Conservation (phyloP, 352 stramenopile genomes). For the Phytophthora kernoviae region DNA sequence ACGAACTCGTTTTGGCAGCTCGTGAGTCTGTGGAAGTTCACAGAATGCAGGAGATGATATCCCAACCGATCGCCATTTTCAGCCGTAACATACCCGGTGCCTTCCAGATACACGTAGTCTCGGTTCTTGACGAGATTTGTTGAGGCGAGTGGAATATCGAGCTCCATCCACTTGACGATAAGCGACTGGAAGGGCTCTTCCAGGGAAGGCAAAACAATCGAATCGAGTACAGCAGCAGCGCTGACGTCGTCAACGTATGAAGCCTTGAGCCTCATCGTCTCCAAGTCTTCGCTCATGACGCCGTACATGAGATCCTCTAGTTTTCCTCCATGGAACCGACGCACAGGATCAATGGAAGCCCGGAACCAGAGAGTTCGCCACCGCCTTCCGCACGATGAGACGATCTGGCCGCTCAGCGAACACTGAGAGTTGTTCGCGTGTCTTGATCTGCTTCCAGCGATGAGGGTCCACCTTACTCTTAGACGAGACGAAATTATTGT, state of each 20-base stretch:
- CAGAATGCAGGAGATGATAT: constrained; percentile 46
- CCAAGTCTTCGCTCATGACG: constrained; percentile 6
- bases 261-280: constrained; percentile 3
- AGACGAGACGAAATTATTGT: constrained; percentile 24
- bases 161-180: constrained; percentile 8
- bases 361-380: neutral
- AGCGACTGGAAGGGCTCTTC: constrained; percentile 23
- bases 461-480: constrained; percentile 22
- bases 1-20: constrained; percentile 33
- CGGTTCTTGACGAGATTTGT: constrained; percentile 22
- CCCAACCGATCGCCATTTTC: constrained; percentile 36
- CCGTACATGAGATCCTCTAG: constrained; percentile 5
- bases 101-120: constrained; percentile 44
- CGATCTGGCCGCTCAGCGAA: constrained; percentile 13
- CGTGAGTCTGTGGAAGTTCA: constrained; percentile 31
- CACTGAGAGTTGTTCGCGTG: constrained; percentile 18
- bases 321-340: neutral
- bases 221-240: constrained; percentile 1
- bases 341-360: neutral
- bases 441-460: constrained; percentile 26
- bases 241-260: constrained; percentile 2
- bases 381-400: neutral
- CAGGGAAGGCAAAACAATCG: constrained; percentile 11
- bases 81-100: constrained; percentile 23
- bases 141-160: constrained; percentile 7